Evolutionary conservation across 192 early-diverging fungal genomes (phyloP).

Genomic region (Coemansia sp.): DNA sequence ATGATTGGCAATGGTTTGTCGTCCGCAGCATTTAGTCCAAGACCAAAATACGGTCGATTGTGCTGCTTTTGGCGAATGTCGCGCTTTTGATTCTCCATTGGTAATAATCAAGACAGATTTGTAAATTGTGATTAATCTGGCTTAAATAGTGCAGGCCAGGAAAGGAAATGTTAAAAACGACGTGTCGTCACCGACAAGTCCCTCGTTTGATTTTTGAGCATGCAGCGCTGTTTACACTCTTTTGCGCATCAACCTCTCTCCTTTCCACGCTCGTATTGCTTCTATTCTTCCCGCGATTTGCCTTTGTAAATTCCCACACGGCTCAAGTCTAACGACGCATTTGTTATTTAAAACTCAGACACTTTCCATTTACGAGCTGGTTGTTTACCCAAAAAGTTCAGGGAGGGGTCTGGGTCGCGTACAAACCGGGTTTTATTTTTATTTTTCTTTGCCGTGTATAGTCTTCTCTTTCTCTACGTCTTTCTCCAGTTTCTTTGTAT

Average conservation of each 20-base stretch:
- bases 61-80: background rate
- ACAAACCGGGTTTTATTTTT: too few relatives aligned
- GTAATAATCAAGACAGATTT: background rate
- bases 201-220: too few relatives aligned
- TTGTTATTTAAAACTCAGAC: slow-evolving; percentile 11
- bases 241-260: too few relatives aligned
- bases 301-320: slow-evolving; percentile 5
- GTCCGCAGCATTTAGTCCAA: too few relatives aligned
- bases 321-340: background rate
- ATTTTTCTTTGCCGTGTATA: too few relatives aligned
- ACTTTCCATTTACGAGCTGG: background rate
- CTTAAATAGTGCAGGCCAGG: background rate
- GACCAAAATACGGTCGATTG: background rate
- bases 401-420: too few relatives aligned
- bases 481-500: background rate
- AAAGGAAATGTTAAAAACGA: background rate
- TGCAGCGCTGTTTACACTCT: too few relatives aligned
- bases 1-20: too few relatives aligned
- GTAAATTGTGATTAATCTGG: background rate
- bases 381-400: background rate
- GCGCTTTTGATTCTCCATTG: background rate
- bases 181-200: too few relatives aligned
- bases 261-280: background rate
- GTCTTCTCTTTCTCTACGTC: background rate
- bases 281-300: background rate